Evolutionary conservation across 208 protist species (phyloP).

Genomic region (Crithidia acanthocephali): DNA sequence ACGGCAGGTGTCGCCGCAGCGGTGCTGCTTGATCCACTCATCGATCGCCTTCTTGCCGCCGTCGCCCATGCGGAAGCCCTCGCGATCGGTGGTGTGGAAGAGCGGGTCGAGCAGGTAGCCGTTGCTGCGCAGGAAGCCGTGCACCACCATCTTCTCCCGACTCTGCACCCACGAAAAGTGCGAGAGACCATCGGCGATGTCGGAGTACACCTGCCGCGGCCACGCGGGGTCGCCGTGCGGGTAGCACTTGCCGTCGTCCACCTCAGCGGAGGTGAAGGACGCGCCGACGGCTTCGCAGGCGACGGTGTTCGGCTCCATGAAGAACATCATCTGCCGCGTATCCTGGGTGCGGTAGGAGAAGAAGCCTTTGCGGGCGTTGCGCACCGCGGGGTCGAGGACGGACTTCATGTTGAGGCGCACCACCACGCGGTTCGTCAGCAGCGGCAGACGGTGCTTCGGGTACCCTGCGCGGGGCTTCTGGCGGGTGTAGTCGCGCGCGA

Average conservation of each 20-base stretch:
- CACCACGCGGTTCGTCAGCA: conserved; percentile 51
- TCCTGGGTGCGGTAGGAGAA: conserved; percentile 67
- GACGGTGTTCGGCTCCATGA: conserved; percentile 64
- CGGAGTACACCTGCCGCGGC: conserved; percentile 32
- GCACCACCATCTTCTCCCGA: conserved; percentile 38
- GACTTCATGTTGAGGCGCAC: conserved; percentile 41
- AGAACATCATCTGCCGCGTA: conserved; percentile 51
- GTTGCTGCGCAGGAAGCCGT: conserved; percentile 52
- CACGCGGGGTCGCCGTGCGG: conserved; percentile 25
- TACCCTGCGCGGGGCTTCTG: conserved; percentile 1
- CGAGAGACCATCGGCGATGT: conserved; percentile 77
- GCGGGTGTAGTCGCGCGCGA: conserved; percentile 56
- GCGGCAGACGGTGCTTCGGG: conserved; percentile 24
- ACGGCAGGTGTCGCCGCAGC: conserved; percentile 61
- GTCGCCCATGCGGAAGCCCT: conserved; percentile 68
- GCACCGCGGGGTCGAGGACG: conserved; percentile 35
- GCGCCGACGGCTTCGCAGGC: conserved; percentile 57
- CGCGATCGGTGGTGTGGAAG: conserved; percentile 53
- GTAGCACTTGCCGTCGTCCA: conserved; percentile 32
- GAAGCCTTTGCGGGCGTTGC: conserved; percentile 38
- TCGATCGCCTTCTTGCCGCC: conserved; percentile 46
- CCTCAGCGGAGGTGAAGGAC: conserved; percentile 50
- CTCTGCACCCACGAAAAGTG: conserved; percentile 61
- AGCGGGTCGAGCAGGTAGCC: conserved; percentile 70
- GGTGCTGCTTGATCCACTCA: conserved; percentile 50